Base-by-base conservation (phyloP, 2,329 filamentous ascomycete species). In the Ascosphaera acerosa region DNA sequence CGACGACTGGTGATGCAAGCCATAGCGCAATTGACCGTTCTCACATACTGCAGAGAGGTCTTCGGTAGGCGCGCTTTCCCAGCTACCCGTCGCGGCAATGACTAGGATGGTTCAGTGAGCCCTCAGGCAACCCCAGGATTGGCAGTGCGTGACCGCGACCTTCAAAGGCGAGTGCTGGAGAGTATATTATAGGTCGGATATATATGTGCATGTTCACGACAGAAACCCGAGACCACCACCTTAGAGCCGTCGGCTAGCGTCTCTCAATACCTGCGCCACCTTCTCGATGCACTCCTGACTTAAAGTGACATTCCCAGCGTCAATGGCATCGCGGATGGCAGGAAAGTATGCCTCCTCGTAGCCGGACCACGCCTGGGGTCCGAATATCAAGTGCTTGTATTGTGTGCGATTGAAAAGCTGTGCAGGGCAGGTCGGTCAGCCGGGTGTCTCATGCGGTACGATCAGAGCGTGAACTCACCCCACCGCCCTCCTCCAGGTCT, bases 381-480 rank as follows among this genome's bases (percentile, higher is more conserved):
- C 84, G 47, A 82, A 90, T 34, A 97, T 56, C 44, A 89, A 64
- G 51, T 92, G 87, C 51, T 89, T 91, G 61, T 81, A 97, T 53
- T 94, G 87, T 4, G 76, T 76, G 39, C 84, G 71, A 42, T 78
- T 78, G 23, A 77, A 76, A 3, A 90, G 64, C 75, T 14, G 6
- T 32, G 18, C 29, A 29, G 34, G 44, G 29, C 16, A 29, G 27
- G 18, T 22, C 32, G 18, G 15, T n/a, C n/a, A n/a, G n/a, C n/a
- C n/a, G n/a, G n/a, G n/a, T n/a, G n/a, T n/a, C n/a, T n/a, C n/a
- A n/a, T n/a, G n/a, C n/a, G 25, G 15, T 32, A 19, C 16, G 19
- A 15, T 16, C 23, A 25, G 20, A 18, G 37, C n/a, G 23, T 18
- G 29, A 33, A 70, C 76, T 61, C 65, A 89, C 75, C 35, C 81